phyloP scores from a whole-genome alignment of 495 filamentous ascomycete species.

The Apiosordaria backusii region DNA sequence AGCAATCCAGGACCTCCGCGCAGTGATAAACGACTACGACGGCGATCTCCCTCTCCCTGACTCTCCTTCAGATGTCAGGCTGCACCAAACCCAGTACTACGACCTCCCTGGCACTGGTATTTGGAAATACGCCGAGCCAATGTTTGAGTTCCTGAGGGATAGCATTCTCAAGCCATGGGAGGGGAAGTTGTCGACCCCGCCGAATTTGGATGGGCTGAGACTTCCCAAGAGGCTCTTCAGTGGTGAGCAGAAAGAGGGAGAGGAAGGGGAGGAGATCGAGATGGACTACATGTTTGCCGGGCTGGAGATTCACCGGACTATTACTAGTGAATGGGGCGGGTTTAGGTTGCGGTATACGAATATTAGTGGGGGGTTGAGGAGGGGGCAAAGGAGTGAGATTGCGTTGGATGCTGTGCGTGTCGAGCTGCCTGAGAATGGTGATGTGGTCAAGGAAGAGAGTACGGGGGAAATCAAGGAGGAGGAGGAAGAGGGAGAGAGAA shows the following conservation, averaged over 20 bases:
- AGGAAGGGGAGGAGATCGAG: constrained; percentile 18
- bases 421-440: not conserved
- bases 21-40: constrained; percentile 17
- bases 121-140: constrained; percentile 20
- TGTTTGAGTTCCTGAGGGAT: constrained; percentile 37
- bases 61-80: constrained; percentile 37
- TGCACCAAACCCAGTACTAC: constrained; percentile 36
- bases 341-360: constrained; percentile 43
- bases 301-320: constrained; percentile 40
- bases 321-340: constrained; percentile 34
- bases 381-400: constrained; percentile 42
- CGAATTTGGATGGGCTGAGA: constrained; percentile 32
- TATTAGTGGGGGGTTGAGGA: constrained; percentile 43
- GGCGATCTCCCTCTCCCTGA: constrained; percentile 36
- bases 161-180: constrained; percentile 35
- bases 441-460: not conserved
- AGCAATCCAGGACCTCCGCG: constrained; percentile 22
- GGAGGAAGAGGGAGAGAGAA: not conserved
- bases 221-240: constrained; percentile 34
- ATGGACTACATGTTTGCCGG: constrained; percentile 47
- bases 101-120: constrained; percentile 19
- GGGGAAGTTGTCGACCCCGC: constrained; percentile 37
- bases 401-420: constrained; percentile 35
- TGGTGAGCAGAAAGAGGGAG: not conserved
- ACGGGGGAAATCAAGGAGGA: not conserved